phyloP scores from a whole-genome alignment of 805 yeast genomes.

The Cyberlindnera euphorbiiphila region DNA sequence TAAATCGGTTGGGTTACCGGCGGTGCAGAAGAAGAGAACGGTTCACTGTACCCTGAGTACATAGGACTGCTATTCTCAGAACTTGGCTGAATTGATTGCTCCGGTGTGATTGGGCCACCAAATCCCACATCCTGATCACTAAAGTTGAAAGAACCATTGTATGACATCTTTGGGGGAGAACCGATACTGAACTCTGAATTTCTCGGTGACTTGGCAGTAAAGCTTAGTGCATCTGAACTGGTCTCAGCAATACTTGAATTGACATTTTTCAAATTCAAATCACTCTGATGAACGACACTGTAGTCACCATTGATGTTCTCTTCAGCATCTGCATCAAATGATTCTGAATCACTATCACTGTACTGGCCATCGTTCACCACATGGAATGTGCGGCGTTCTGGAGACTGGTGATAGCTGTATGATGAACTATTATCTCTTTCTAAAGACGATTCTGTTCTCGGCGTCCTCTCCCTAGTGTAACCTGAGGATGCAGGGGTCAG shows the following conservation, averaged over 20 bases:
- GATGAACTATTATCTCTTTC: slow-evolving; percentile 8
- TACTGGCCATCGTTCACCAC: slow-evolving; percentile 29
- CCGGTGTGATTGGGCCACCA: slow-evolving; percentile 6
- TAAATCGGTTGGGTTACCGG: slow-evolving; percentile 22
- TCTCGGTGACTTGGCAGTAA: slow-evolving; percentile 34
- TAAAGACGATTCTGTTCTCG: no score
- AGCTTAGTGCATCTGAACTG: slow-evolving; percentile 29
- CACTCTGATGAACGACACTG: slow-evolving; percentile 18
- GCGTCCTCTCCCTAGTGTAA: no score
- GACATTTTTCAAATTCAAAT: background rate
- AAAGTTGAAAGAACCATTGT: background rate
- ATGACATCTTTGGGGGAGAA: slow-evolving; percentile 12
- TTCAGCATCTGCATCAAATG: slow-evolving; percentile 13
- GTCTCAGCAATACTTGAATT: slow-evolving; percentile 18
- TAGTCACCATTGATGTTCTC: slow-evolving; percentile 14
- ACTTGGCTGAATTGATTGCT: slow-evolving; percentile 1
- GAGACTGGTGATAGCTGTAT: slow-evolving; percentile 12
- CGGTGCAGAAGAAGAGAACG: slow-evolving; percentile 6
- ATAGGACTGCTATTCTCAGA: slow-evolving; percentile 8
- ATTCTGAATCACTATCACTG: slow-evolving; percentile 15
- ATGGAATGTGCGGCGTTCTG: slow-evolving; percentile 20
- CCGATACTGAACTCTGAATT: slow-evolving; percentile 28
- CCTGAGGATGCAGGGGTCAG: no score
- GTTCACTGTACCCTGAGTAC: slow-evolving; percentile 4
- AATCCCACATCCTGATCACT: slow-evolving; percentile 8